Evolutionary conservation across 331 rosid genomes (phyloP).

Genomic region (Malus hybrid): DNA sequence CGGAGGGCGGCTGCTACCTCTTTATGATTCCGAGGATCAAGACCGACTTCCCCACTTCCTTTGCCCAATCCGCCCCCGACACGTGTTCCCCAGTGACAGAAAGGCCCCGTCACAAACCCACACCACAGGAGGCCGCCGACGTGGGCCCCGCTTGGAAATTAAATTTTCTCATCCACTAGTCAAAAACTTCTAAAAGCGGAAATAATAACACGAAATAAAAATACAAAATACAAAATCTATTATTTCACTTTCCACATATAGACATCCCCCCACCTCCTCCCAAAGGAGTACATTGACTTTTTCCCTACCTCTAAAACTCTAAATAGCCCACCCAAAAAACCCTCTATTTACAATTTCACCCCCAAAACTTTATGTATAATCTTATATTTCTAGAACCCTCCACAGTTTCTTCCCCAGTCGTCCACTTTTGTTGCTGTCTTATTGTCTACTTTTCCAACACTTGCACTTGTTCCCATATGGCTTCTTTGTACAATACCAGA

Average conservation of each 20-base stretch:
- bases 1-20: conserved; percentile 61
- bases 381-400: conserved; percentile 24
- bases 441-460: conserved; percentile 25
- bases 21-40: conserved; percentile 35
- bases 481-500: conserved; percentile 55
- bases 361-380: conserved; percentile 62
- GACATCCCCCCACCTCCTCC: conserved; percentile 27
- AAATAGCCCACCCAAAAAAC: neutral
- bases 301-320: neutral
- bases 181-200: conserved; percentile 1
- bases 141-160: conserved; percentile 20
- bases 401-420: conserved; percentile 15
- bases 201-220: neutral
- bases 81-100: conserved; percentile 22
- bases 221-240: conserved; percentile 22
- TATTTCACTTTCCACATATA: conserved; percentile 43
- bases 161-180: neutral
- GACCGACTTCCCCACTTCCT: conserved; percentile 27
- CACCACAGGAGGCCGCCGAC: conserved; percentile 30
- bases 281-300: conserved; percentile 33
- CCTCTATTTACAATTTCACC: conserved; percentile 50
- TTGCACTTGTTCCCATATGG: conserved; percentile 35
- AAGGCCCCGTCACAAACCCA: conserved; percentile 9
- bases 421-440: conserved; percentile 26
- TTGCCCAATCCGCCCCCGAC: neutral